These are phyloP conservation scores for Phialophora expanda DNA, from an alignment of 2,329 filamentous ascomycete species.

Conservation along the genomic window DNA sequence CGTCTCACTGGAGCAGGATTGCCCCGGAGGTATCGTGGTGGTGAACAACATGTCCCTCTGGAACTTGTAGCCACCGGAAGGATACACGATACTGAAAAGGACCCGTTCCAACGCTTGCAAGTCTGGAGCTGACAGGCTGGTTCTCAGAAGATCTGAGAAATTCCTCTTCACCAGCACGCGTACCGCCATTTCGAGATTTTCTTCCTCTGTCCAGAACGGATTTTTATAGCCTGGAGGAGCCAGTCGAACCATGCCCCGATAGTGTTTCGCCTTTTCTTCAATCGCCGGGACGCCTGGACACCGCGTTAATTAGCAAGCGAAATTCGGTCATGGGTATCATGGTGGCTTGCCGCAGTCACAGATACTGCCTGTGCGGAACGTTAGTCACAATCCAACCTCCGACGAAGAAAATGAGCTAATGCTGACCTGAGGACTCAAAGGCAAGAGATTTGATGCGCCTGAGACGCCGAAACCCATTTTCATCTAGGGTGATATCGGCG, in stretches of 20 bases:
- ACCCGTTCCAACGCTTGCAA: background rate
- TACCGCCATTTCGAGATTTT: background rate
- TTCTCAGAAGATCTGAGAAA: background rate
- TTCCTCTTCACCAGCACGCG: background rate
- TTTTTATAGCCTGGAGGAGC: background rate
- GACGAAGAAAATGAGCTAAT: background rate
- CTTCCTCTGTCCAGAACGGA: conserved; percentile 5
- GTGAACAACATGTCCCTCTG: too few species aligned
- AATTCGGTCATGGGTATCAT: background rate
- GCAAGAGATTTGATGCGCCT: background rate
- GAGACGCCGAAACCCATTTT: background rate
- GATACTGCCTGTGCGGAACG: background rate
- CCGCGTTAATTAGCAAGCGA: background rate
- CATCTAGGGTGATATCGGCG: background rate
- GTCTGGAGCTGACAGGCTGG: background rate
- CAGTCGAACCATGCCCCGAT: background rate
- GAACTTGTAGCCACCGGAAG: background rate
- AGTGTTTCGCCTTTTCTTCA: conserved; percentile 6
- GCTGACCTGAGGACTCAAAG: conserved; percentile 1
- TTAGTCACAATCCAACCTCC: background rate
- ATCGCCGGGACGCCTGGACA: background rate
- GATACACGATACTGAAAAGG: conserved; percentile 3
- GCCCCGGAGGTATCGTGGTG: too few species aligned
- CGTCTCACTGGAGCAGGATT: too few species aligned
- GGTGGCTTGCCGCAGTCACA: conserved; percentile 1